Base-by-base conservation (phyloP, 2,329 filamentous ascomycete genomes). In the Capronia epimyces region DNA sequence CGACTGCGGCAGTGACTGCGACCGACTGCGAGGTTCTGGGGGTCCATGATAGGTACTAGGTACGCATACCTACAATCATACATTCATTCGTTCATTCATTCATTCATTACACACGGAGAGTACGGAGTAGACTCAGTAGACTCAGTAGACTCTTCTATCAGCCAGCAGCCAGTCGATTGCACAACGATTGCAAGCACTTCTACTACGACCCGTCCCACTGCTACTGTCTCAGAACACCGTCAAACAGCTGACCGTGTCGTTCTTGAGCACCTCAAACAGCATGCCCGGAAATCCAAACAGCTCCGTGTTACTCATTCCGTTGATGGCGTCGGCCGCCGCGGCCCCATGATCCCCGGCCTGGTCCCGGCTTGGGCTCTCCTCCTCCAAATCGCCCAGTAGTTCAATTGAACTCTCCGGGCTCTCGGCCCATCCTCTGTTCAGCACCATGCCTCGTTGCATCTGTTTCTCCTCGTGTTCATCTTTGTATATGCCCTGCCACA, bases 201-300 rank as follows among this genome's bases (percentile, higher is more conserved):
- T n/a, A n/a, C n/a, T n/a, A n/a, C n/a, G n/a, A n/a, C n/a, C n/a
- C n/a, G n/a, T 13, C 6, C 18, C 16, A 15, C 20, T 15, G 21
- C 8, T 24, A 44, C 16, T 20, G 12, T n/a, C 37, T 40, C 43
- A 57, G 29, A 55, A 57, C 21, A 95, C 83, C 8, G 91, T 97
- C 66, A 97, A 75, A 21, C 87, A 86, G 68, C 89, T 94, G 20
- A 98, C 87, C 55, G 82, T 84, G 3, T 87, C 89, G 65, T 95
- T 96, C 80, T 87, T 90, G 67, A 97, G 71, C 22, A 98, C 91
- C 71, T 98, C 93, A 71, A 98, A 97, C 41, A 96, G 82, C 68
- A 97, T 72, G 0, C 93, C 91, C 0, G 93, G 91, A 64, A 96
- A 96, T 1, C 91, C 90, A 71, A 89, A 97, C 22, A 98, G 70